Evolutionary conservation across 2,329 filamentous ascomycete species (phyloP).

Genomic region (Hypocrella siamensis): DNA sequence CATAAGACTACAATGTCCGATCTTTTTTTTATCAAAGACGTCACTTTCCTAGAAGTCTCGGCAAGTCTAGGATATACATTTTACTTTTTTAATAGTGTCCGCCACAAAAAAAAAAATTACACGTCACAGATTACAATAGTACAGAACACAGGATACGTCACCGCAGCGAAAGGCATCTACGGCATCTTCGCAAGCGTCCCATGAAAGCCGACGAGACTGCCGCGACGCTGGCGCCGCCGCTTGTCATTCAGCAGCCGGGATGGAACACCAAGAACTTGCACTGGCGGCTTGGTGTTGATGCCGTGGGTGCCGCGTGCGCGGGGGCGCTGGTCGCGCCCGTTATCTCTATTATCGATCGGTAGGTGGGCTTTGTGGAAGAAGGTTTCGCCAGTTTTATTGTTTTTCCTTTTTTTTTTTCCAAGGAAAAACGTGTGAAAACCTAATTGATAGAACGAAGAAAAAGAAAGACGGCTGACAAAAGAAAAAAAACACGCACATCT

Average conservation of each 20-base stretch:
- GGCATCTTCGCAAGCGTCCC: too few relatives aligned
- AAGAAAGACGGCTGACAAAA: neutral
- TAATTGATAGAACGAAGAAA: neutral
- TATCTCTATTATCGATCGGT: constrained; percentile 82
- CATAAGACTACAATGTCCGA: too few relatives aligned
- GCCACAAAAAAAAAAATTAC: too few relatives aligned
- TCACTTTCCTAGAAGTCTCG: too few relatives aligned
- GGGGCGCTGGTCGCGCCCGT: constrained; percentile 66
- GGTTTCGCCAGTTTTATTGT: neutral
- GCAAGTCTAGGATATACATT: too few relatives aligned
- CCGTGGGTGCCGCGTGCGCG: constrained; percentile 52
- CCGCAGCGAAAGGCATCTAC: too few relatives aligned
- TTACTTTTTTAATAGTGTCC: too few relatives aligned
- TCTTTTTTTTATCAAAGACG: too few relatives aligned
- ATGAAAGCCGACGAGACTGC: neutral
- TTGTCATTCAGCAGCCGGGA: neutral
- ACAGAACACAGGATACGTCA: too few relatives aligned
- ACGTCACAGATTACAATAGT: too few relatives aligned
- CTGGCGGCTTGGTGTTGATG: constrained; percentile 51
- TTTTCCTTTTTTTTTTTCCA: neutral
- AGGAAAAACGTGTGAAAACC: neutral
- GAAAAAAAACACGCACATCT: constrained; percentile 25
- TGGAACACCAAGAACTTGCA: constrained; percentile 70
- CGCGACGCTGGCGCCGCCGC: neutral
- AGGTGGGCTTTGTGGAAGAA: constrained; percentile 4